Evolutionary conservation across 805 yeast genomes (phyloP).

Genomic region (Martiniozyma abietophila): DNA sequence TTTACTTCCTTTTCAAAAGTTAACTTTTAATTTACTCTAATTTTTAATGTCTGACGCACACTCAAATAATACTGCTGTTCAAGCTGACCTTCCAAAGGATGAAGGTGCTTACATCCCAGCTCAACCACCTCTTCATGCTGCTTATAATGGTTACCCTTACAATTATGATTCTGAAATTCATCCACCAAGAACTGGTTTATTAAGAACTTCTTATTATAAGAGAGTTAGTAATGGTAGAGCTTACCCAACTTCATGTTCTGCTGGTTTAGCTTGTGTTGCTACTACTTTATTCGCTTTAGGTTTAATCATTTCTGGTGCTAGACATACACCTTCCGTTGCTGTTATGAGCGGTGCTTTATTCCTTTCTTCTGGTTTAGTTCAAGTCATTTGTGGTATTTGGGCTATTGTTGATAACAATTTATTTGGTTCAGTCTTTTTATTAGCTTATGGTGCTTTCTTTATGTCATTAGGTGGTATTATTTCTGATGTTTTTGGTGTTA

Average conservation of each 20-base stretch:
- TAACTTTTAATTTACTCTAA: not conserved
- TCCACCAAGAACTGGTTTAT: conserved; percentile 31
- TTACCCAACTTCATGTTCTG: conserved; percentile 40
- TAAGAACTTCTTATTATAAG: conserved; percentile 37
- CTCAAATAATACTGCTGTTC: conserved; percentile 21
- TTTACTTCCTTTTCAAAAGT: not conserved
- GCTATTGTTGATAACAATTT: conserved; percentile 38
- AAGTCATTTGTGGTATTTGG: conserved; percentile 43
- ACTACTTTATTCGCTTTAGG: conserved; percentile 41
- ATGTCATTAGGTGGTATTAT: conserved; percentile 34
- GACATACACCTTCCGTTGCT: conserved; percentile 33
- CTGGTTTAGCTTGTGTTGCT: conserved; percentile 38
- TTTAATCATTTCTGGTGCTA: conserved; percentile 34
- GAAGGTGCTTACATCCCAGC: conserved; percentile 12
- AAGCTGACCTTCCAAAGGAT: conserved; percentile 10
- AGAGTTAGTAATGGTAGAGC: conserved; percentile 33
- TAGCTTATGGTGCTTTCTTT: conserved; percentile 42
- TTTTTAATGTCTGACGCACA: conserved; percentile 18
- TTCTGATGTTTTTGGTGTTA: conserved; percentile 34
- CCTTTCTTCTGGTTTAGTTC: conserved; percentile 41
- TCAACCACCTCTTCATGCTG: conserved; percentile 4
- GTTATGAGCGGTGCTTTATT: conserved; percentile 35
- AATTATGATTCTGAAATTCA: conserved; percentile 21
- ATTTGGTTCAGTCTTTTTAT: conserved; percentile 38
- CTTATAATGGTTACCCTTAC: conserved; percentile 11